Evolutionary conservation across 2,329 filamentous ascomycete genomes (phyloP).

Genomic region (Blastomyces silverae): DNA sequence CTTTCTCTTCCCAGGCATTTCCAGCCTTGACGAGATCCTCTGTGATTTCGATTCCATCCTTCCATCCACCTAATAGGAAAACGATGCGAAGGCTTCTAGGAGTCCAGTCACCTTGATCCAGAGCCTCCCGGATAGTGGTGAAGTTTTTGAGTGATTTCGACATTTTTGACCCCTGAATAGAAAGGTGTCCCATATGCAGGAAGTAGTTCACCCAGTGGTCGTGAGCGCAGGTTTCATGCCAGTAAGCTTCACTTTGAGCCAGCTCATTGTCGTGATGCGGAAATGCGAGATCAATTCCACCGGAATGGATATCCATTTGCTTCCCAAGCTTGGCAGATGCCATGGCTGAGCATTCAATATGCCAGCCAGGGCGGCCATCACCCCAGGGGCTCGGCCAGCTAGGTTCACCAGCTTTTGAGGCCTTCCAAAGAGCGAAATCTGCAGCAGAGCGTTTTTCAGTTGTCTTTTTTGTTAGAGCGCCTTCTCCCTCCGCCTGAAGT

Average conservation of each 20-base stretch:
- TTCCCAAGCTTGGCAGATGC: conserved; percentile 78
- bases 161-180: conserved; percentile 90
- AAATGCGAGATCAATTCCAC: conserved; percentile 84
- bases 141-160: conserved; percentile 95
- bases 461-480: conserved; percentile 58
- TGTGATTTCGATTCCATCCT: conserved; percentile 85
- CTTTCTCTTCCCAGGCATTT: conserved; percentile 69
- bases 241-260: conserved; percentile 85
- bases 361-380: conserved; percentile 82
- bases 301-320: conserved; percentile 86
- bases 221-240: conserved; percentile 43
- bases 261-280: conserved; percentile 92
- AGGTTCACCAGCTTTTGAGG: conserved; percentile 84
- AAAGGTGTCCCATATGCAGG: conserved; percentile 87
- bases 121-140: conserved; percentile 79
- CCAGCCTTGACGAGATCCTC: conserved; percentile 70
- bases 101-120: conserved; percentile 64
- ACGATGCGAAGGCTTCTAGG: conserved; percentile 73
- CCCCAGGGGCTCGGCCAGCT: conserved; percentile 87
- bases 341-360: conserved; percentile 97
- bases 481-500: conserved; percentile 82
- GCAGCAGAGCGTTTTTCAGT: conserved; percentile 65
- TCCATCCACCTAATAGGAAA: conserved; percentile 83
- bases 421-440: conserved; percentile 93
- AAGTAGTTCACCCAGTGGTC: conserved; percentile 92